These are phyloP conservation scores for Linnemannia elongata DNA, from an alignment of 192 early-diverging fungal genomes.

Conservation along the genomic window DNA sequence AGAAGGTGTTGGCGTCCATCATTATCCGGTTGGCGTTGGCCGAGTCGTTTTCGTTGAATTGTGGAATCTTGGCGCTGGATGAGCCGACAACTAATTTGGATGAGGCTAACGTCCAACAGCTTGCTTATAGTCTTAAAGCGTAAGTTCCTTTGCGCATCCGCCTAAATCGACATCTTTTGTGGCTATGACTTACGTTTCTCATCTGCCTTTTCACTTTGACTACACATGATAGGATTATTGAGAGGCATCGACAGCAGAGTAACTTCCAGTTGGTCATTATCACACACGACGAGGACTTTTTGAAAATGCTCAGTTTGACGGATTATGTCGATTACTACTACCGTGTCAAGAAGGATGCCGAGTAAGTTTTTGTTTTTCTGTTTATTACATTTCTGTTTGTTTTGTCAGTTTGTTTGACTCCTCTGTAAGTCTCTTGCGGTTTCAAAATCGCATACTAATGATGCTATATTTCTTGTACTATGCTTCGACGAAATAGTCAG, in stretches of 20 bases:
- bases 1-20: conserved; percentile 95
- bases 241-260: conserved; percentile 77
- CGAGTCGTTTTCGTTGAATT: conserved; percentile 93
- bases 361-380: conserved; percentile 52
- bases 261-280: conserved; percentile 99
- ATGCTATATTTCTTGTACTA: neutral
- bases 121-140: conserved; percentile 84
- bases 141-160: conserved; percentile 45
- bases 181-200: too few relatives aligned
- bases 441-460: neutral
- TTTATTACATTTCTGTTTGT: neutral
- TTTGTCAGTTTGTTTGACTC: neutral
- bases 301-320: conserved; percentile 81
- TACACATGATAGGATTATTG: conserved; percentile 75
- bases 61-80: conserved; percentile 94
- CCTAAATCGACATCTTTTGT: too few relatives aligned
- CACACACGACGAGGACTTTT: conserved; percentile 98
- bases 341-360: conserved; percentile 85
- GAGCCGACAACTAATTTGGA: conserved; percentile 99
- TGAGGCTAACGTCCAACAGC: conserved; percentile 84
- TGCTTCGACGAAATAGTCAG: neutral
- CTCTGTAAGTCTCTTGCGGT: too few relatives aligned
- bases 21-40: conserved; percentile 97
- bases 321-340: conserved; percentile 92
- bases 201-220: too few relatives aligned